Evolutionary conservation across 495 filamentous ascomycete species (phyloP), one percentile per base, ranked within the genome.

Genomic region (Xylaria nigripes): DNA sequence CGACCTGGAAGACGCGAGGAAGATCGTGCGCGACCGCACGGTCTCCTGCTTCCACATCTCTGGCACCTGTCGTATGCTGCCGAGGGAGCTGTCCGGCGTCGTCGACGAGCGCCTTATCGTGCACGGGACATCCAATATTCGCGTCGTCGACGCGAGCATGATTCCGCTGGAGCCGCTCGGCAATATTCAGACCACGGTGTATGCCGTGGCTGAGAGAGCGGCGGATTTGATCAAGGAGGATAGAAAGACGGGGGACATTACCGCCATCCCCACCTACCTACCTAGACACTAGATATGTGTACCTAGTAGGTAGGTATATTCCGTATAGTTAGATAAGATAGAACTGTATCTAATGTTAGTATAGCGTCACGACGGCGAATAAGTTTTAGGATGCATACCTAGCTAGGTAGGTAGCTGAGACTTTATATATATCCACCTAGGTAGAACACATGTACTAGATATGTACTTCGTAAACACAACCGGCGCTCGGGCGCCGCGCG

Each of bases 61-160:
- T 0, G 70, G 72, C 9, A 73, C 64, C 45, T 67, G 62, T 49
- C 62, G 68, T 38, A 70, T 73, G 70, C 38, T 62, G 38, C 67
- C 70, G 23, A 36, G 56, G 21, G 68, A 66, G 23, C 25, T 65
- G 42, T 73, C 72, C 21, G 71, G 70, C 24, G 73, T 74, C 3
- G 68, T 76, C 2, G 68, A 75, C 43, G 64, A 64, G 9, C 57
- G 64, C 5, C 48, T 80, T 22, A 66, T 61, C 48, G 78, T 83
- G n/a, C 71, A 80, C 42, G 81, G 77, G 0, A 68, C 70, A 0
- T 60, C 47, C 18, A 65, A 69, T 2, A 54, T 83, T 38, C 64
- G 80, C 50, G 69, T 82, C 1, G 74, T 76, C 0, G 80, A 84
- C 60, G 78, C 79, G 2, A 80, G 76, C 58, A 61, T 81, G 16